A percentile compares a stretch with the other conserved stretches of the same genome.
These are phyloP conservation scores for Mucor ambiguus DNA, from an alignment of 371 early-diverging fungal species.

Conservation along the genomic window DNA sequence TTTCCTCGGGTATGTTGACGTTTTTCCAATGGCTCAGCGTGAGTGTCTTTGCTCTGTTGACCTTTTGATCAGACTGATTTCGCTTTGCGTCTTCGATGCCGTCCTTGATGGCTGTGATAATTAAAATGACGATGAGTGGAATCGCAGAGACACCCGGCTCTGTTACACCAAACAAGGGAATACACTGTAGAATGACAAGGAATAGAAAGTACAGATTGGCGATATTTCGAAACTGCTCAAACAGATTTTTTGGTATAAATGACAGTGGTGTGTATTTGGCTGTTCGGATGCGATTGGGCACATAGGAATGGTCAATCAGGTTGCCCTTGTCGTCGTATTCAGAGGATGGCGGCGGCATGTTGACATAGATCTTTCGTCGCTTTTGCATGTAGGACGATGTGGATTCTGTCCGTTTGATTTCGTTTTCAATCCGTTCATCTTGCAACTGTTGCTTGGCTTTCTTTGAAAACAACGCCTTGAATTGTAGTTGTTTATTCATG, in stretches of 20 bases:
- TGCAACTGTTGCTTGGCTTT: slow-evolving; percentile 13
- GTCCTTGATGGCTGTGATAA: slow-evolving; percentile 90
- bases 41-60: slow-evolving; percentile 61
- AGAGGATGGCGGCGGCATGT: slow-evolving; percentile 33
- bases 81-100: slow-evolving; percentile 93
- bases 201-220: slow-evolving; percentile 94
- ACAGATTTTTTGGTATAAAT: slow-evolving; percentile 92
- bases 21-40: slow-evolving; percentile 60
- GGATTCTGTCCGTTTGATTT: slow-evolving; percentile 39
- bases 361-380: slow-evolving; percentile 44
- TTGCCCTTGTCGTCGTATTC: slow-evolving; percentile 35
- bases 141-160: slow-evolving; percentile 80
- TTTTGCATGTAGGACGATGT: slow-evolving; percentile 49
- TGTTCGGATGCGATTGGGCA: slow-evolving; percentile 74
- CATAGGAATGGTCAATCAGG: slow-evolving; percentile 19
- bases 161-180: slow-evolving; percentile 72
- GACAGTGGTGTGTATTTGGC: slow-evolving; percentile 84
- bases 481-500: slow-evolving; percentile 14
- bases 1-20: slow-evolving; percentile 43
- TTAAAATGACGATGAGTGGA: slow-evolving; percentile 82
- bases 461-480: slow-evolving; percentile 21
- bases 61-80: slow-evolving; percentile 77
- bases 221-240: slow-evolving; percentile 89
- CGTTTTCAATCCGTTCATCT: slow-evolving; percentile 19
- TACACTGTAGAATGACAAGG: slow-evolving; percentile 81